Evolutionary conservation across 2,329 filamentous ascomycete genomes (phyloP).

Genomic region (Mycosphaerelloides madeirae): DNA sequence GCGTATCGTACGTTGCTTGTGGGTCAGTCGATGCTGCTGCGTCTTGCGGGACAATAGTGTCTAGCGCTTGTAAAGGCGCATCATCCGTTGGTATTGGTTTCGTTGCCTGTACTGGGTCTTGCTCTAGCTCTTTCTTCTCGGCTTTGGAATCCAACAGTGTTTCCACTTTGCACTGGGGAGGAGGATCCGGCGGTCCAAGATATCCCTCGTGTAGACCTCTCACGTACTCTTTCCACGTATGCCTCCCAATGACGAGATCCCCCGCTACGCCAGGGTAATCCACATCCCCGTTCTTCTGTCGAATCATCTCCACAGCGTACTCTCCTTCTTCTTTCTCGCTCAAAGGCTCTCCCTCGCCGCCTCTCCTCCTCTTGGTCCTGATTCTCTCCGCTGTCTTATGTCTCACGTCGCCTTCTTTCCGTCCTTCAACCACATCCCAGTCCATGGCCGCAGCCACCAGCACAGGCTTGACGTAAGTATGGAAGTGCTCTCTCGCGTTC

Average conservation of each 20-base stretch:
- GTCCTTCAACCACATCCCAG: slow-evolving; percentile 92
- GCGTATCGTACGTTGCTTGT: slow-evolving; percentile 11
- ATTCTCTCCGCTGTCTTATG: slow-evolving; percentile 83
- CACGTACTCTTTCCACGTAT: slow-evolving; percentile 97
- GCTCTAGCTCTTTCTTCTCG: slow-evolving; percentile 15
- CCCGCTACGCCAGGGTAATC: slow-evolving; percentile 72
- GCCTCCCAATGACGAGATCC: slow-evolving; percentile 82
- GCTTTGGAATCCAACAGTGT: slow-evolving; percentile 12
- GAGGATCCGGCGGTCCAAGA: slow-evolving; percentile 75
- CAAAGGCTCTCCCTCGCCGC: slow-evolving; percentile 47
- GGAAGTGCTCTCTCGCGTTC: slow-evolving; percentile 86
- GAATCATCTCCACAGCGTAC: slow-evolving; percentile 57
- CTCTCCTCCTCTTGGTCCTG: slow-evolving; percentile 59
- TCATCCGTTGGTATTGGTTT: slow-evolving; percentile 23
- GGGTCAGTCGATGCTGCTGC: not conserved
- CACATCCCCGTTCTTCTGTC: slow-evolving; percentile 61
- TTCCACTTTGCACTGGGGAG: slow-evolving; percentile 26
- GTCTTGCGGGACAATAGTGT: slow-evolving; percentile 10
- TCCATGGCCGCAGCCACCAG: slow-evolving; percentile 85
- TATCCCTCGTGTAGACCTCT: slow-evolving; percentile 92
- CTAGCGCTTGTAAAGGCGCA: slow-evolving; percentile 24
- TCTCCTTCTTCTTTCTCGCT: slow-evolving; percentile 48
- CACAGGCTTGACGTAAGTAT: slow-evolving; percentile 91
- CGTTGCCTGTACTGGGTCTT: not conserved
- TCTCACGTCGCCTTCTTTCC: slow-evolving; percentile 86